phyloP scores from a whole-genome alignment of 78 protist species.

The Diacronema lutheri region DNA sequence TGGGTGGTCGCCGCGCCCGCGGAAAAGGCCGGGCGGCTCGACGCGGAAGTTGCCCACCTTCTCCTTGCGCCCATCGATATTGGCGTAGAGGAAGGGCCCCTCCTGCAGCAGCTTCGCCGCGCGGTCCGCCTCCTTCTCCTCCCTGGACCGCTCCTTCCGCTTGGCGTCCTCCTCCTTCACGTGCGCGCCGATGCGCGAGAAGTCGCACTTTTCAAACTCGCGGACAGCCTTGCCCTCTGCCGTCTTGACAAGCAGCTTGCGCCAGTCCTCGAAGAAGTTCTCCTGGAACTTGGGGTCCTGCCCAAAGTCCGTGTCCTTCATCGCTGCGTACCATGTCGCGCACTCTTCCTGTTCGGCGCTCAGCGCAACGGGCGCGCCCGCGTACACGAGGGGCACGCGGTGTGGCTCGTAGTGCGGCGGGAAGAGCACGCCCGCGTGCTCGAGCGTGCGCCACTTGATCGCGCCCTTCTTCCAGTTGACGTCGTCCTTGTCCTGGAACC shows the following conservation, averaged over 20 bases:
- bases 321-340: slow-evolving; percentile 87
- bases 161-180: neutral
- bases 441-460: slow-evolving; percentile 59
- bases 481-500: neutral
- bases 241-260: slow-evolving; percentile 39
- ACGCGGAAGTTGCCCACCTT: slow-evolving; percentile 87
- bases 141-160: neutral
- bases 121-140: slow-evolving; percentile 27
- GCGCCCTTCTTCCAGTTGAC: slow-evolving; percentile 58
- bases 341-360: slow-evolving; percentile 28
- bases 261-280: slow-evolving; percentile 79
- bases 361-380: slow-evolving; percentile 37
- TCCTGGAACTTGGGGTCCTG: slow-evolving; percentile 65
- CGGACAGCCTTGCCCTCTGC: slow-evolving; percentile 71
- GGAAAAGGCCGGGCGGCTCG: slow-evolving; percentile 99
- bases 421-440: slow-evolving; percentile 85
- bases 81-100: slow-evolving; percentile 71
- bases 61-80: slow-evolving; percentile 89
- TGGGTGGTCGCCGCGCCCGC: slow-evolving; percentile 99
- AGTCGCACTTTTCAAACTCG: neutral
- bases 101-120: slow-evolving; percentile 55
- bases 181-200: neutral
- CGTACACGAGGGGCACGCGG: slow-evolving; percentile 64
- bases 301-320: slow-evolving; percentile 78
- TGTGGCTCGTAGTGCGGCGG: slow-evolving; percentile 90